Evolutionary conservation across 768 basidiomycete genomes (phyloP).

Genomic region (Cyathus striatus): DNA sequence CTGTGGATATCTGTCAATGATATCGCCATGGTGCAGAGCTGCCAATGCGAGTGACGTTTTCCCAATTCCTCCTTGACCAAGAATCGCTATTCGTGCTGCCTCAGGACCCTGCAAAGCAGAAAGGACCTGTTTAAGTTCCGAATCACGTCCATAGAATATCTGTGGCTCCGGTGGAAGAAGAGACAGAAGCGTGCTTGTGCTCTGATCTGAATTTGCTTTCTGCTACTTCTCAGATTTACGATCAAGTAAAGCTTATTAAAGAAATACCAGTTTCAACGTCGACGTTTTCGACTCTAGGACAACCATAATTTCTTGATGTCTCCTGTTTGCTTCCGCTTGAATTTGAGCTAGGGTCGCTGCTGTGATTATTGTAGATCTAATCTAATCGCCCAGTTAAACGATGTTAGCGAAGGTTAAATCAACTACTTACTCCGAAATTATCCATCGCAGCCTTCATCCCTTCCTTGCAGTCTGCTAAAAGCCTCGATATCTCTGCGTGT

Average conservation of each 20-base stretch:
- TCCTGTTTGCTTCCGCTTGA: not conserved
- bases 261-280: not conserved
- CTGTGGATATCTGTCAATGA: not conserved
- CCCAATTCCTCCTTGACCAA: conserved; percentile 1
- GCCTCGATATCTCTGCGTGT: not conserved
- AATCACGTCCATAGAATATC: not conserved
- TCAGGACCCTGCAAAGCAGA: not conserved
- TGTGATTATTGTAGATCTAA: not conserved
- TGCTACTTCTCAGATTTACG: not conserved
- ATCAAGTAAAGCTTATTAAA: not conserved
- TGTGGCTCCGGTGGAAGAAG: not conserved
- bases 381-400: not conserved
- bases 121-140: not conserved
- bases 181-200: not conserved
- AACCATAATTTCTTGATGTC: not conserved
- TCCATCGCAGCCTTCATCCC: not conserved
- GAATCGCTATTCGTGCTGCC: not conserved
- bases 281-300: not conserved
- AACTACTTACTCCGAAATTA: not conserved
- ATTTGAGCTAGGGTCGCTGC: not conserved
- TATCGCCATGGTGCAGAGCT: not conserved
- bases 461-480: not conserved
- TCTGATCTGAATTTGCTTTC: not conserved
- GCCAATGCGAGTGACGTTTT: not conserved
- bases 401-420: not conserved